Percentiles rank a stretch among this genome's conserved stretches.
Conservation (phyloP, 805 yeast genomes). For the Sugiyamaella smithiae region DNA sequence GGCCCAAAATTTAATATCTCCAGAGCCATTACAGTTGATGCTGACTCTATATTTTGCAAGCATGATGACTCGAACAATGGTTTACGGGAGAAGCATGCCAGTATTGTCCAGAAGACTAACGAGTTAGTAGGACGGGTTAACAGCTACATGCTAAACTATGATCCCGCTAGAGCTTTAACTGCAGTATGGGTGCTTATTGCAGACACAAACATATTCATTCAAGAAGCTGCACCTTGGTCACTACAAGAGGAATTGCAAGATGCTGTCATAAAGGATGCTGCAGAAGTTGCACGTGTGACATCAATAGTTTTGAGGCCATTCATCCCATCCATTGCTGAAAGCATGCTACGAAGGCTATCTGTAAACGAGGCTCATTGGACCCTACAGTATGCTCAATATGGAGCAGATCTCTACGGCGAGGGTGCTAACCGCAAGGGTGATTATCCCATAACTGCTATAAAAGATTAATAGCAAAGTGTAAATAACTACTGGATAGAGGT, state of each 20-base stretch:
- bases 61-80: slow-evolving; percentile 4
- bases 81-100: slow-evolving; percentile 10
- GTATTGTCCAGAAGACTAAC: slow-evolving; percentile 37
- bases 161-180: slow-evolving; percentile 54
- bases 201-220: slow-evolving; percentile 64
- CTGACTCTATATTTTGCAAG: not conserved
- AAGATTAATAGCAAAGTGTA: too few relatives aligned
- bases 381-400: slow-evolving; percentile 46
- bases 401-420: slow-evolving; percentile 64
- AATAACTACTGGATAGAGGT: too few relatives aligned
- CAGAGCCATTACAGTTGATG: slow-evolving; percentile 36
- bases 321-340: slow-evolving; percentile 60
- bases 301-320: slow-evolving; percentile 70
- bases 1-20: slow-evolving; percentile 62
- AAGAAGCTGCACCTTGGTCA: slow-evolving; percentile 73
- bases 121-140: slow-evolving; percentile 42
- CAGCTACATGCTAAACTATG: slow-evolving; percentile 43
- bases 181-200: slow-evolving; percentile 59
- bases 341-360: slow-evolving; percentile 59
- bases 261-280: slow-evolving; percentile 57
- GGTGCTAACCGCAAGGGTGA: slow-evolving; percentile 53
- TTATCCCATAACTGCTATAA: slow-evolving; percentile 40
- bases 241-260: slow-evolving; percentile 41
- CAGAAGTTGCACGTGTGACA: slow-evolving; percentile 67
- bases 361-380: slow-evolving; percentile 47